Base-by-base conservation (phyloP, 2,329 filamentous ascomycete species). In the Pseudonectria buxi region DNA sequence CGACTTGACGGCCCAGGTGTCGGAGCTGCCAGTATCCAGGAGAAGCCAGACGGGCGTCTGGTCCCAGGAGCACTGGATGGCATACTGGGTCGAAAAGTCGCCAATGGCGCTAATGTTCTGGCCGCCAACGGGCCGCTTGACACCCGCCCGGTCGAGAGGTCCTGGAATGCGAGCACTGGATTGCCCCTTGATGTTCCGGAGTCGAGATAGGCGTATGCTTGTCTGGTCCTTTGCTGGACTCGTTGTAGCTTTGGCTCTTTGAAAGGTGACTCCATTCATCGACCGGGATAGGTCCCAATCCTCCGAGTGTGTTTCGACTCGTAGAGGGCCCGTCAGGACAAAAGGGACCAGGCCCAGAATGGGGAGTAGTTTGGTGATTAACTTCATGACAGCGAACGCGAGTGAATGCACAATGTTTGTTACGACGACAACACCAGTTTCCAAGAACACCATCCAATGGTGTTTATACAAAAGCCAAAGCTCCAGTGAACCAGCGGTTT, bases 21-120 rank as follows among this genome's bases (percentile, higher is more conserved):
- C 71, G 14, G 69, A 64, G 47, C 68, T 72, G 15, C 67, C 70
- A 0, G 69, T 72, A 44, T 74, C 69, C 30, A 75, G 56, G 10
- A 71, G 47, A 18, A 74, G 49, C 56, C 59, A 64, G 22, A 64
- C 46, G 0, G 58, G 56, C 7, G 50, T 50, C 12, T 53, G 54
- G 25, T 66, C 62, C 63, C 64, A 68, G 4, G 36, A 46, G 30
- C 63, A 65, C 30, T 64, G 50, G 28, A 68, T 54, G 36, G 60
- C 62, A 33, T 68, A 68, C 33, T 66, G 63, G 3, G 63, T 67
- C 6, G 63, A 64, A 32, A 57, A 63, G 10, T 54, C 49, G 2
- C 59, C 57, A 3, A 64, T 46, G n/a, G 55, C 51, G 11, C 54
- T 60, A 33, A 65, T 54, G 36, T 67, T 67, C 40, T 66, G 62